A percentile compares a stretch with the other conserved stretches of the same genome.
phyloP scores from a whole-genome alignment of 371 early-diverging fungal genomes.

The Syncephalis plumigaleata region DNA sequence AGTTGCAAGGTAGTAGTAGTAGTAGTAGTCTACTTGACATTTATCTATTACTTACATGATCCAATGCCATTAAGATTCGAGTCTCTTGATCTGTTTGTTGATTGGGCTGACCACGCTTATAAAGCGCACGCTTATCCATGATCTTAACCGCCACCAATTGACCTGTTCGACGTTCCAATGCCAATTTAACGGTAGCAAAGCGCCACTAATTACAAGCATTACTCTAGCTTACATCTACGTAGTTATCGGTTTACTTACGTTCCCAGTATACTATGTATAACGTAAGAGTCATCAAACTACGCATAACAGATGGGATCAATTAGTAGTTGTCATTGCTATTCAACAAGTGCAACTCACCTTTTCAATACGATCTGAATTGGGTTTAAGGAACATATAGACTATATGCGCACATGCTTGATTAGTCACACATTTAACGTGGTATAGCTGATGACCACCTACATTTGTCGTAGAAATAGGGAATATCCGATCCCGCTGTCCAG shows the following conservation, averaged over 20 bases:
- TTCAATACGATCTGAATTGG: conserved; percentile 8
- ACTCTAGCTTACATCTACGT: conserved; percentile 19
- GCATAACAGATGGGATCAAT: background rate
- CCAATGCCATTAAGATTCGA: conserved; percentile 45
- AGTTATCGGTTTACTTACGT: conserved; percentile 28
- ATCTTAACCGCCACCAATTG: conserved; percentile 42
- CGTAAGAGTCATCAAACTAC: background rate
- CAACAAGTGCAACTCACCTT: conserved; percentile 6
- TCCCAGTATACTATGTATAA: background rate
- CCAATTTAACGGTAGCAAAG: conserved; percentile 42
- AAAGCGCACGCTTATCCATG: conserved; percentile 28
- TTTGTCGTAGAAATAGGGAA: conserved; percentile 4
- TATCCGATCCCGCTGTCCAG: conserved; percentile 18
- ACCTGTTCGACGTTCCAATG: conserved; percentile 20
- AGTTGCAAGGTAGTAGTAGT: too few species aligned
- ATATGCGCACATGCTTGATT: too few species aligned
- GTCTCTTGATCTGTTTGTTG: conserved; percentile 41
- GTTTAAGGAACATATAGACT: conserved; percentile 9
- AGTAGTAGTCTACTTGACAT: background rate
- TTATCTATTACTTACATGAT: conserved; percentile 30
- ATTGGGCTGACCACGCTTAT: conserved; percentile 29
- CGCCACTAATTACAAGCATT: conserved; percentile 31
- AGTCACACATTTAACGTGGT: too few species aligned
- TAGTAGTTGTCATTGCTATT: conserved; percentile 5
- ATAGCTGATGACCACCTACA: too few species aligned